Percentiles rank a stretch among this genome's conserved stretches.
These are phyloP conservation scores for Capsicum baccatum DNA, from an alignment of 257 asterid genomes.

Conservation along the genomic window DNA sequence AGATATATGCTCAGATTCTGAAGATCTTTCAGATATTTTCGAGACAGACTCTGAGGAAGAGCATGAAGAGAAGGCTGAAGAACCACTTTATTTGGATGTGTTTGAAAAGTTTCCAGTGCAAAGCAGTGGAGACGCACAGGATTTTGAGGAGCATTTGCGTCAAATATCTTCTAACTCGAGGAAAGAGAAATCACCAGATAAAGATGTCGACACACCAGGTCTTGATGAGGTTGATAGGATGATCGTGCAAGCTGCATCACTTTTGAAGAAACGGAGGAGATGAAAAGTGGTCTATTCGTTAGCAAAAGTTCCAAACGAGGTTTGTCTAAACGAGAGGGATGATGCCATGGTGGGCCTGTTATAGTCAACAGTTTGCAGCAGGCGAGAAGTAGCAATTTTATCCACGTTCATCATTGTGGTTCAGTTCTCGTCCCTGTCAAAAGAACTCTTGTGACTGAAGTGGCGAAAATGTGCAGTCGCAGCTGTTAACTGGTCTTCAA, in stretches of 20 bases:
- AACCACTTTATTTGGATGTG: constrained; percentile 69
- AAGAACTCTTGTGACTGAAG: not conserved
- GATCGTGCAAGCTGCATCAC: constrained; percentile 83
- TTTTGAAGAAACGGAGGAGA: constrained; percentile 71
- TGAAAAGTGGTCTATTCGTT: constrained; percentile 23
- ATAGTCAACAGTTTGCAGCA: not conserved
- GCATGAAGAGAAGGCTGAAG: constrained; percentile 49
- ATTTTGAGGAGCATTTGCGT: constrained; percentile 73
- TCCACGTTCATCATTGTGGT: constrained; percentile 2
- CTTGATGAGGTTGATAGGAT: constrained; percentile 86
- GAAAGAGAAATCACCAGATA: constrained; percentile 49
- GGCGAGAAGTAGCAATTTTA: not conserved
- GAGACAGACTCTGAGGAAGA: constrained; percentile 75
- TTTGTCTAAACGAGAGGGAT: not conserved
- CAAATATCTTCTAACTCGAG: constrained; percentile 67
- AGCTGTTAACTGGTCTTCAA: not conserved
- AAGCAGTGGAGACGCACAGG: constrained; percentile 49
- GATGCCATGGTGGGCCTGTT: not conserved
- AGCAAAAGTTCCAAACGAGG: not conserved
- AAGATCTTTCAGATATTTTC: constrained; percentile 82
- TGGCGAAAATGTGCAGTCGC: not conserved
- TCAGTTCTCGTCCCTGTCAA: not conserved
- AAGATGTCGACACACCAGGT: constrained; percentile 49
- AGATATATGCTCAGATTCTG: constrained; percentile 66
- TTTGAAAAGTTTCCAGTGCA: constrained; percentile 67